Evolutionary conservation across 768 basidiomycete genomes (phyloP).

Genomic region (Russula dissimulans): DNA sequence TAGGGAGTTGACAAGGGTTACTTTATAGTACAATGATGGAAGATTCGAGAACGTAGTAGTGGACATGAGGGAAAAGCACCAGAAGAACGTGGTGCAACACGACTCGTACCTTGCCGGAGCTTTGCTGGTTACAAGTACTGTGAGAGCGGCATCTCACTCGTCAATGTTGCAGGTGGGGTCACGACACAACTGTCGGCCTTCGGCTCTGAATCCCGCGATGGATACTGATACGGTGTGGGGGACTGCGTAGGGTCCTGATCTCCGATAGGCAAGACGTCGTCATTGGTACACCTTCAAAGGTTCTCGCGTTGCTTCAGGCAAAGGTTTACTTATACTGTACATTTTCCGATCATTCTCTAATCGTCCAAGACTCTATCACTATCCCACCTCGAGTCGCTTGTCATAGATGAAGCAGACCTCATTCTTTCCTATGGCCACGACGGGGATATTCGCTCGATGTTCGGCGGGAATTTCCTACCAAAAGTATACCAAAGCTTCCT

Average conservation of each 20-base stretch:
- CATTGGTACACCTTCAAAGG: conserved; percentile 69
- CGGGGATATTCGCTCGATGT: conserved; percentile 71
- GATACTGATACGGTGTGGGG: background rate
- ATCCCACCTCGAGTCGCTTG: conserved; percentile 65
- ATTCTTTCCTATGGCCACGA: conserved; percentile 96
- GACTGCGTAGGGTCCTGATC: conserved; percentile 35
- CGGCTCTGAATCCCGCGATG: too few relatives aligned
- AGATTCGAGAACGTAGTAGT: too few relatives aligned
- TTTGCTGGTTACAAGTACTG: too few relatives aligned
- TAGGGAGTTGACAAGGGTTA: too few relatives aligned
- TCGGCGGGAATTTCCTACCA: conserved; percentile 61
- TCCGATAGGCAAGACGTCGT: conserved; percentile 74
- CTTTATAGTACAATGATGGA: too few relatives aligned
- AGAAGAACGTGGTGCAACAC: too few relatives aligned
- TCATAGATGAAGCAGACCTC: conserved; percentile 96
- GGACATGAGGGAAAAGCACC: too few relatives aligned
- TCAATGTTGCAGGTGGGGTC: conserved; percentile 68
- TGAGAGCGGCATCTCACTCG: conserved; percentile 24
- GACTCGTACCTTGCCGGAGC: too few relatives aligned
- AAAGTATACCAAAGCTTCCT: conserved; percentile 86
- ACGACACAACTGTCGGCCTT: conserved; percentile 54
- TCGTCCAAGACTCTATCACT: conserved; percentile 52
- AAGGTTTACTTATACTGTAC: too few relatives aligned
- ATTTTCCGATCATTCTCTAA: background rate
- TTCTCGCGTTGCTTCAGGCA: conserved; percentile 56